Conservation (phyloP, 164 flowering plant species). For the Tinospora cordifolia region DNA sequence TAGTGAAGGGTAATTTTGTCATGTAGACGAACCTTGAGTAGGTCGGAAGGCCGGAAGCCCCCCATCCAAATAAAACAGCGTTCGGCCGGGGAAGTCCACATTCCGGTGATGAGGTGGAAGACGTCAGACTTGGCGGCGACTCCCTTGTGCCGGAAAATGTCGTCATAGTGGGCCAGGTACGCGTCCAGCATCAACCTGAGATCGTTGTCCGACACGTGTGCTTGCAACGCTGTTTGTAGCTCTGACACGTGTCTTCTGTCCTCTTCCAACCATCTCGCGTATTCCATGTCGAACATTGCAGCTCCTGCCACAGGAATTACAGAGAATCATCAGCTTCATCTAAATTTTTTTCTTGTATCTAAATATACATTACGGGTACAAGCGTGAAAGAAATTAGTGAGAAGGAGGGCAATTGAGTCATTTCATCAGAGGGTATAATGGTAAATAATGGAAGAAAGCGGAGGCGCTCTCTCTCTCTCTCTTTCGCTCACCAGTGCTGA, state of each 20-base stretch:
- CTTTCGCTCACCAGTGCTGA: slow-evolving; percentile 78
- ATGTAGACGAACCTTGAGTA: slow-evolving; percentile 66
- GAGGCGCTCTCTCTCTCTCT: too few relatives aligned
- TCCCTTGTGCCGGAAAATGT: slow-evolving; percentile 71
- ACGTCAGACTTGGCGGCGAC: slow-evolving; percentile 81
- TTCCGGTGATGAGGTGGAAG: slow-evolving; percentile 81
- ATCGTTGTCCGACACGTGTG: slow-evolving; percentile 64
- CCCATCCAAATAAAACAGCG: slow-evolving; percentile 99
- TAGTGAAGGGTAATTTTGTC: background rate
- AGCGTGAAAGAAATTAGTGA: background rate
- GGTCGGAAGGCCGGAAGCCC: slow-evolving; percentile 94
- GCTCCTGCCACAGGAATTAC: slow-evolving; percentile 41
- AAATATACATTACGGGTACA: too few relatives aligned
- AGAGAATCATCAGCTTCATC: background rate
- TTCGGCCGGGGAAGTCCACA: slow-evolving; percentile 90
- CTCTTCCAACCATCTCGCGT: slow-evolving; percentile 91
- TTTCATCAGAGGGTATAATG: slow-evolving; percentile 6
- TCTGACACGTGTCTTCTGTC: slow-evolving; percentile 75
- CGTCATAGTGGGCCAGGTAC: slow-evolving; percentile 73
- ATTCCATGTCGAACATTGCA: slow-evolving; percentile 92
- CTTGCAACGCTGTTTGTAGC: slow-evolving; percentile 62
- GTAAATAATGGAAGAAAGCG: slow-evolving; percentile 6
- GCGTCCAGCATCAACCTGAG: slow-evolving; percentile 59
- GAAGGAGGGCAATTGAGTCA: background rate
- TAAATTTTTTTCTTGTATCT: too few relatives aligned